A percentile compares a stretch with the other conserved stretches of the same genome.
phyloP scores from a whole-genome alignment of 1,139 yeast genomes.

The Pneumocystis sp. region DNA sequence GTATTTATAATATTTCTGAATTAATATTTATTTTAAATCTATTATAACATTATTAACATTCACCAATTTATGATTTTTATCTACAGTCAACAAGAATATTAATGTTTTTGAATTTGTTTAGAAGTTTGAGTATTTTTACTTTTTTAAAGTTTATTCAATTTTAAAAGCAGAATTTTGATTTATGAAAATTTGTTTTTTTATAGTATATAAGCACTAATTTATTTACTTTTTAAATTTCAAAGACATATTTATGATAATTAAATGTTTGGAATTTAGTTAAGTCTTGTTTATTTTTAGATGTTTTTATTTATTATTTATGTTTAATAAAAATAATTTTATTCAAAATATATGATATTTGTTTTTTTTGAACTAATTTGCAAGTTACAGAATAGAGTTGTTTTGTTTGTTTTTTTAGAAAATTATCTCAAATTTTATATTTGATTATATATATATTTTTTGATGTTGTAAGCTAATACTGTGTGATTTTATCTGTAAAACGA shows the following conservation, averaged over 20 bases:
- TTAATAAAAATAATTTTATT: constrained; percentile 46
- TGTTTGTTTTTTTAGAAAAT: no score
- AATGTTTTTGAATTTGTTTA: constrained; percentile 25
- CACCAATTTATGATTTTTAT: constrained; percentile 17
- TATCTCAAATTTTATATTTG: no score
- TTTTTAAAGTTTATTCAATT: no score
- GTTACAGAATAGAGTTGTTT: no score
- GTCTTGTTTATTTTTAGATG: constrained; percentile 28
- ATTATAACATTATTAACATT: constrained; percentile 60
- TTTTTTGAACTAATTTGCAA: background rate
- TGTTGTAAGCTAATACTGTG: no score
- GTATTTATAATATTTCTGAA: constrained; percentile 41
- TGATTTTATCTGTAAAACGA: no score
- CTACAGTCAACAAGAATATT: constrained; percentile 61
- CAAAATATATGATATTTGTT: constrained; percentile 34
- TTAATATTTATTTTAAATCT: constrained; percentile 47
- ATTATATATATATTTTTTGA: no score
- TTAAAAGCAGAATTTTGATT: constrained; percentile 32
- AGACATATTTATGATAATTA: constrained; percentile 37
- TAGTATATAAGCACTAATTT: constrained; percentile 43
- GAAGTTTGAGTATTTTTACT: constrained; percentile 35
- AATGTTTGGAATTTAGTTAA: background rate
- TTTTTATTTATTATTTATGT: constrained; percentile 69
- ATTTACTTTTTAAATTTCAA: constrained; percentile 51
- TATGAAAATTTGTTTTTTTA: constrained; percentile 37